A percentile compares a stretch with the other conserved stretches of the same genome.
phyloP scores from a whole-genome alignment of 345 rosid species.

The Rubroshorea leprosula region DNA sequence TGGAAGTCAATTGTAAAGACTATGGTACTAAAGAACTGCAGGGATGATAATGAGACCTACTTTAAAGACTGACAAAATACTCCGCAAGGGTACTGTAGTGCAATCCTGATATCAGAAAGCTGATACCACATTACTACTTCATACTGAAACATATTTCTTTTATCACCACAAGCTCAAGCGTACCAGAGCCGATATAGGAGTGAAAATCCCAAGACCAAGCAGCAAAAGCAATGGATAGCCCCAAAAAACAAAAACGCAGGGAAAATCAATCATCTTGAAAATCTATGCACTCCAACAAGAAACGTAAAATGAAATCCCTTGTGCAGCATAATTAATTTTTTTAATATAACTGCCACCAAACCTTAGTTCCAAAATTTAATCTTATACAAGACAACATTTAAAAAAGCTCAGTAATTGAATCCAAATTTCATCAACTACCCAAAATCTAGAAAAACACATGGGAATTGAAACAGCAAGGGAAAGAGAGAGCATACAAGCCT shows the following conservation, averaged over 20 bases:
- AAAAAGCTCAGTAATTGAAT: neutral
- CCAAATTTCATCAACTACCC: neutral
- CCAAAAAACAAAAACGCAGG: too few species aligned
- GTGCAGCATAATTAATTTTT: neutral
- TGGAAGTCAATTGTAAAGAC: too few species aligned
- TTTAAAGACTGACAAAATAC: too few species aligned
- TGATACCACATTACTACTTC: too few species aligned
- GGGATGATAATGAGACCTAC: too few species aligned
- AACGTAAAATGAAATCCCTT: neutral
- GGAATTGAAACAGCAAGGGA: neutral
- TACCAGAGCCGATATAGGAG: neutral
- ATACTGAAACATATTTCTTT: neutral
- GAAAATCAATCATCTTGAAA: neutral
- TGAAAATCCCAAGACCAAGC: neutral
- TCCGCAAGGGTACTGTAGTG: neutral
- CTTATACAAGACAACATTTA: neutral
- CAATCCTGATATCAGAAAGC: too few species aligned
- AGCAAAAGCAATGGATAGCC: too few species aligned
- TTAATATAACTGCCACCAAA: neutral
- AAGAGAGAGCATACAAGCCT: conserved; percentile 52
- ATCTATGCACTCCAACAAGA: neutral
- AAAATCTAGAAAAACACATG: neutral
- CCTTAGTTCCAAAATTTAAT: neutral
- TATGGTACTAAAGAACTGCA: too few species aligned
- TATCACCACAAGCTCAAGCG: neutral